A percentile compares a stretch with the other conserved stretches of the same genome.
Evolutionary conservation across 768 basidiomycete species (phyloP).

Genomic region (Tulasnella calospora): DNA sequence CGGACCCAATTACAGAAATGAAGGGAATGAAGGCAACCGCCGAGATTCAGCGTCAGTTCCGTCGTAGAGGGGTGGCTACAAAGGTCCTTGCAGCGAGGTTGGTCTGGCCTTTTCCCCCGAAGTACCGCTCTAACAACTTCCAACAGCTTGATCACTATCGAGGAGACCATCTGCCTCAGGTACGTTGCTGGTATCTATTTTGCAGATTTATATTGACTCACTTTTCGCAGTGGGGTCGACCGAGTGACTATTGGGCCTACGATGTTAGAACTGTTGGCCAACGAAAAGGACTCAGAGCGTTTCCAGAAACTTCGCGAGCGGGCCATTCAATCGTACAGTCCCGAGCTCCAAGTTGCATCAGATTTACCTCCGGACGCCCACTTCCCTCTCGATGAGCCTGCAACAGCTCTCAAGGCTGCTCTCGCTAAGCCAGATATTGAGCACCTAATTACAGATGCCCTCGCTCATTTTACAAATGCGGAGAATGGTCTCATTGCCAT

Average conservation of each 20-base stretch:
- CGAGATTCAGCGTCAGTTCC: constrained; percentile 29
- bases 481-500: constrained; percentile 12
- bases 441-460: constrained; percentile 25
- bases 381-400: constrained; percentile 27
- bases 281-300: constrained; percentile 16
- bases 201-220: constrained; percentile 4
- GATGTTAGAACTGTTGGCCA: constrained; percentile 24
- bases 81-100: constrained; percentile 31
- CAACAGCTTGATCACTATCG: constrained; percentile 28
- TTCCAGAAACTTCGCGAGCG: constrained; percentile 24
- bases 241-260: constrained; percentile 17
- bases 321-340: constrained; percentile 25
- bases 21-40: constrained; percentile 29
- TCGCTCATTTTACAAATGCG: constrained; percentile 19
- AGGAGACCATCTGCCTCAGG: constrained; percentile 29
- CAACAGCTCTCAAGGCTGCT: constrained; percentile 22
- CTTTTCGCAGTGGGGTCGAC: constrained; percentile 23
- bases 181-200: constrained; percentile 12
- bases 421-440: constrained; percentile 22
- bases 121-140: neutral
- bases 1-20: constrained; percentile 29
- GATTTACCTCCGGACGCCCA: constrained; percentile 17
- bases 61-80: constrained; percentile 20
- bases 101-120: neutral
- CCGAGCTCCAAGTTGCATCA: neutral